Base-by-base conservation (phyloP, 257 asterid genomes). In the Asclepias syriaca region DNA sequence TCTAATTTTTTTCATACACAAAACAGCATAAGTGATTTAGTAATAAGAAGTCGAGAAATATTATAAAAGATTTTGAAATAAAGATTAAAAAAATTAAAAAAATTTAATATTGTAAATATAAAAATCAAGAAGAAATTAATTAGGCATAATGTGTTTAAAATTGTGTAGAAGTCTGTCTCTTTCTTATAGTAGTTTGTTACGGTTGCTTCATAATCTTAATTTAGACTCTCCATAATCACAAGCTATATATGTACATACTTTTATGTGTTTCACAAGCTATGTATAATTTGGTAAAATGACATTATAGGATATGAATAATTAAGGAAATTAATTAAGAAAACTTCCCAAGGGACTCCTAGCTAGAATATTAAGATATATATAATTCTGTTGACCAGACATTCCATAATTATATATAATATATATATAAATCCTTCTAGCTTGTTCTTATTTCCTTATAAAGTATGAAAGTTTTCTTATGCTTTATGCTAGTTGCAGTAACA, bases 381-480 rank as follows among this genome's bases (percentile, higher is more conserved):
- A 24, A 24, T 24, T 24, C 0, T 24, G 27, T 24, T 24, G 27
- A 24, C 27, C 27, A 24, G 27, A 24, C 27, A 24, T 24, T 24
- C 27, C 27, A 24, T 24, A 24, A 24, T 24, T 24, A 24, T 24
- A 24, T 24, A 24, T 24, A 40, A 40, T 40, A 40, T 43, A 43
- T 43, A 43, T 43, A 43, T 43, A 43, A 5, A 68, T n/a, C 29
- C 34, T 63, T 64, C 27, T 8, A 37, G 19, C 68, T 64, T 39
- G 49, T 64, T 64, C 37, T 55, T 65, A 72, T 65, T 72, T 70
- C 65, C 57, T 39, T 49, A 51, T 68, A 65, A 72, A 72, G 46
- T 72, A 66, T 71, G 74, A 59, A 59, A 49, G 70, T 51, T 69
- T 43, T 48, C 58, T 66, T 46, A 65, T 63, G 15, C 68, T 3